Evolutionary conservation across 140 eudicot genomes (phyloP), one percentile per base, ranked within the genome.

Genomic region (Flaveria floridana): DNA sequence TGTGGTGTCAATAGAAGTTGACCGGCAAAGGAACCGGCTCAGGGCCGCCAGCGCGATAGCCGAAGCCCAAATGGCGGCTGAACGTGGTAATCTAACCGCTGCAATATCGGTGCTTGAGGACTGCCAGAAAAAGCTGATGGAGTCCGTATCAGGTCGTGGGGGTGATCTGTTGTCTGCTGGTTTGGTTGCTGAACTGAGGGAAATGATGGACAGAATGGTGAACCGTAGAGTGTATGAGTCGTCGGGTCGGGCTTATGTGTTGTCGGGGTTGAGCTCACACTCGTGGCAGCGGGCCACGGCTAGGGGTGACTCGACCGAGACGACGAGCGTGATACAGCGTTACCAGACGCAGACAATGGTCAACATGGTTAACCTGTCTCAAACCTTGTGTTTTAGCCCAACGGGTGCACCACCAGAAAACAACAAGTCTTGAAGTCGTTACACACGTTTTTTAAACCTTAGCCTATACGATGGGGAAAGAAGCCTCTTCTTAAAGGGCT

Each of bases 231-330:
- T 86, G 2, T 93, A 93, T 15, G 98, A 93, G 86, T 34, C 86
- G 1, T 79, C 97, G 0, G 98, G 98, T 0, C 79, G 98, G 83
- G 98, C 97, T 62, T 93, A 89, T 48, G 93, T 90, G 64, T 76
- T 93, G 80, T 90, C 98, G 7, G 97, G 98, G 18, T 70, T 93
- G 80, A 93, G 97, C 64, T 93, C 98, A 63, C 98, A 93, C 70
- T 93, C 98, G 6, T 93, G 93, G 98, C 98, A 93, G 79, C 87
- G 98, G 76, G 98, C 98, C 62, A 93, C 98, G 21, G 91, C 97
- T 10, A 71, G 98, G 23, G 98, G 98, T 44, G 97, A 93, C 81
- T 87, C 96, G 3, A 82, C 89, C 0, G 84, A 84, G 51, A 56
- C 82, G 47, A 79, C 93, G 1, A 87, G 86, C 71, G 78, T 77